Conservation (phyloP, 768 basidiomycete genomes). For the Lentinula sp. region DNA sequence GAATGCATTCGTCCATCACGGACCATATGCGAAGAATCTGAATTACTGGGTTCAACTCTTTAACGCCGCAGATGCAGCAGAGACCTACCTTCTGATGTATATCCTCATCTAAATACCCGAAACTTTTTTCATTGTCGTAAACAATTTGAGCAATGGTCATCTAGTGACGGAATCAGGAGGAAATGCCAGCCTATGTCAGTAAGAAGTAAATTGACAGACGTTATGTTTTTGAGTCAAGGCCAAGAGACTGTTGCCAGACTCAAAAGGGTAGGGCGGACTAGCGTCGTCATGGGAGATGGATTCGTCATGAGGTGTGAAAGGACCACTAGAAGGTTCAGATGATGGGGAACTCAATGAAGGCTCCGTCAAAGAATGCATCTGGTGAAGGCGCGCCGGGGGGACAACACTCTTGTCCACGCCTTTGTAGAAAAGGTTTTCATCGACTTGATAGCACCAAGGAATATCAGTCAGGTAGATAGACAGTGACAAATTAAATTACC, state of each 20-base stretch:
- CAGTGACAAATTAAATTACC: slow-evolving; percentile 32
- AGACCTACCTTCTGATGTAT: slow-evolving; percentile 61
- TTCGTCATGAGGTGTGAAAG: not conserved
- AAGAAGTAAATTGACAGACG: slow-evolving; percentile 35
- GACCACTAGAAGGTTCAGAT: not conserved
- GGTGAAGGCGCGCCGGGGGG: slow-evolving; percentile 73
- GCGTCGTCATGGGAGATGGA: slow-evolving; percentile 16
- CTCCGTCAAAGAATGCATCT: slow-evolving; percentile 42
- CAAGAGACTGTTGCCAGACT: slow-evolving; percentile 68
- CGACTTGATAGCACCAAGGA: slow-evolving; percentile 38
- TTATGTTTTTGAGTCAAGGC: slow-evolving; percentile 76
- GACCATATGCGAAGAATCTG: slow-evolving; percentile 75
- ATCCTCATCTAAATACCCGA: slow-evolving; percentile 69
- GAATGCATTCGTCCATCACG: slow-evolving; percentile 93
- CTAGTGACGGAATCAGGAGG: slow-evolving; percentile 28
- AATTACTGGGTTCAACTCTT: not conserved
- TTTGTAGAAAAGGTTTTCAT: slow-evolving; percentile 94
- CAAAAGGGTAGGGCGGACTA: slow-evolving; percentile 82
- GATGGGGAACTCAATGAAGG: slow-evolving; percentile 13
- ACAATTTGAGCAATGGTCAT: slow-evolving; percentile 93
- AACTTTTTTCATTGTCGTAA: slow-evolving; percentile 84
- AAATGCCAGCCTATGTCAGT: not conserved
- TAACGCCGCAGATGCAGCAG: not conserved
- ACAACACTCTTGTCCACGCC: slow-evolving; percentile 79
- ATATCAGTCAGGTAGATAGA: not conserved